Evolutionary conservation across 441 rosid species (phyloP), one percentile per base, ranked within the genome.

Genomic region (Corymbia citriodora): DNA sequence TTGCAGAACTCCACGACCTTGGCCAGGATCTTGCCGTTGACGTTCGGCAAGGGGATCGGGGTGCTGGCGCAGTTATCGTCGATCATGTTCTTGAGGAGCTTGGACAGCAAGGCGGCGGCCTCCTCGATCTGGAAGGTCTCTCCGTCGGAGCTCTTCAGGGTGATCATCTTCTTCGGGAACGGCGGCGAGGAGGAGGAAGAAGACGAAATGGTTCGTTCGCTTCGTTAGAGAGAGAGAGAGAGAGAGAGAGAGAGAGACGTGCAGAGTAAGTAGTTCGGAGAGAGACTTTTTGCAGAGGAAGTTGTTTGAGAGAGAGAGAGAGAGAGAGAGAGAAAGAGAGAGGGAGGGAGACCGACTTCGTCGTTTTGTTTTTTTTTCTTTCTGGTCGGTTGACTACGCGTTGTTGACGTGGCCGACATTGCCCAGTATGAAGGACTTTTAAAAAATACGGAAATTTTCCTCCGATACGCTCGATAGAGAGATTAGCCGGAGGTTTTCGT

Each of bases 61-160:
- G 50, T 55, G 23, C 31, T 21, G 88, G 74, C 82, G 82, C 88
- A 81, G 87, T 82, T 57, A 21, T 68, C 86, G 36, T 21, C 54
- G 45, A 63, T 88, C 89, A 50, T 45, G 74, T 7, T 14, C 55
- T 68, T 50, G 45, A 88, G 31, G 14, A 18, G 70, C 57, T 88
- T 88, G 85, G 90, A 88, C 61, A 18, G 90, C 23, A 49, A 23
- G 13, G 90, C 90, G 31, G 36, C 90, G 8, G 19, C 31, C 83
- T 88, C 59, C 54, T 88, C 61, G 25, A 88, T 70, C 40, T 70
- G 49, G 59, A 88, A 68, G 87, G 49, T 65, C 83, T 53, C 59
- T n/a, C 90, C 90, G 45, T 88, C 90, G 52, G 86, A 88, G 59
- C 87, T 88, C 55, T 29, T 70, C 61, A 88, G 90, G 19, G 63